phyloP scores from a whole-genome alignment of 192 early-diverging fungal species.

The Diversispora eburnea region DNA sequence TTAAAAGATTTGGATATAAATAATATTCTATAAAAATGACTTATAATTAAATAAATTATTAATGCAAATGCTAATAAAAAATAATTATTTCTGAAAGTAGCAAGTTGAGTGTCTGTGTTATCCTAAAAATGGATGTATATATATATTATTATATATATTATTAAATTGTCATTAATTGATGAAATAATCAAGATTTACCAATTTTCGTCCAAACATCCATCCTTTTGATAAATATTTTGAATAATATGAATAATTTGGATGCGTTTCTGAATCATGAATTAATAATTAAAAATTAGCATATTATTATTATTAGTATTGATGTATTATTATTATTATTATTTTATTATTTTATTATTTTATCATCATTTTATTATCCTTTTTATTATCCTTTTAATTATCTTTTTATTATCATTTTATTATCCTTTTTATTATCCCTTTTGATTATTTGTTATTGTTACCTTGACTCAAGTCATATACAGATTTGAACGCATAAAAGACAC shows the following conservation, averaged over 20 bases:
- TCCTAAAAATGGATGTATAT: constrained; percentile 46
- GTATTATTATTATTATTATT: background rate
- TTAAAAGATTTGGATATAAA: constrained; percentile 22
- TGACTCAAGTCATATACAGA: constrained; percentile 51
- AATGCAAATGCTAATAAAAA: constrained; percentile 47
- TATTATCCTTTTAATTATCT: background rate
- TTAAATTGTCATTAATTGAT: background rate
- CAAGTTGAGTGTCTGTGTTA: constrained; percentile 71
- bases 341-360: constrained; percentile 34
- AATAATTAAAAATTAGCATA: background rate
- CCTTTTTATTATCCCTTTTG: background rate
- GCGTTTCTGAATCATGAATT: constrained; percentile 31
- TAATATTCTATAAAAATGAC: constrained; percentile 40
- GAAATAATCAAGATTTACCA: constrained; percentile 37
- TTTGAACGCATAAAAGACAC: constrained; percentile 64
- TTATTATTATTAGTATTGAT: background rate
- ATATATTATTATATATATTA: background rate
- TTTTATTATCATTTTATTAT: constrained; percentile 26
- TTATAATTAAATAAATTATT: constrained; percentile 46
- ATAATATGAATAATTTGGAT: constrained; percentile 46
- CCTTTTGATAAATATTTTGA: constrained; percentile 48
- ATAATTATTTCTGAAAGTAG: constrained; percentile 64
- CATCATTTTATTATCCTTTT: constrained; percentile 19
- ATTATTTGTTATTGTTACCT: constrained; percentile 34
- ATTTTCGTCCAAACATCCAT: constrained; percentile 67